Evolutionary conservation across 2,329 filamentous ascomycete genomes (phyloP).

Genomic region (Aspergillus transmontanensis): DNA sequence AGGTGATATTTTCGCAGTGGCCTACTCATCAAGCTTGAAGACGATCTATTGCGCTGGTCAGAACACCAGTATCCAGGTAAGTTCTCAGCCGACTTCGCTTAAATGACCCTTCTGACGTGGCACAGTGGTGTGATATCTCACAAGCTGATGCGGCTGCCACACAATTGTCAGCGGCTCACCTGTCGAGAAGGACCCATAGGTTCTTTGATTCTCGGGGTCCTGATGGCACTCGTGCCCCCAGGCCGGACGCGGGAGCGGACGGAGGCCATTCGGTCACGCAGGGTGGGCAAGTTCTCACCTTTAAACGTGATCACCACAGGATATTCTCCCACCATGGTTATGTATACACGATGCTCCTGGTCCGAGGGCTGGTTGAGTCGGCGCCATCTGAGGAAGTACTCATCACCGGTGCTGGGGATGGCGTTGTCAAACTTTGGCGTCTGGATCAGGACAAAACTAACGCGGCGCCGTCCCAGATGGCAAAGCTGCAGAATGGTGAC

Average conservation of each 20-base stretch:
- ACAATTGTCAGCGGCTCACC: slow-evolving; percentile 69
- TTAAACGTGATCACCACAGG: slow-evolving; percentile 75
- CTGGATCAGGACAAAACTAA: slow-evolving; percentile 59
- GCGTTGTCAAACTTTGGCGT: slow-evolving; percentile 91
- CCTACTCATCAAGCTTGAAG: slow-evolving; percentile 76
- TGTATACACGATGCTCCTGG: slow-evolving; percentile 92
- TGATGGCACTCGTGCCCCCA: slow-evolving; percentile 76
- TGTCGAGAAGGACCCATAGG: slow-evolving; percentile 74
- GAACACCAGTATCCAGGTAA: slow-evolving; percentile 83
- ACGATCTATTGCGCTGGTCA: slow-evolving; percentile 91
- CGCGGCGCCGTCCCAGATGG: slow-evolving; percentile 70
- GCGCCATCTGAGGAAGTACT: slow-evolving; percentile 71
- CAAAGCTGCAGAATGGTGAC: slow-evolving; percentile 65
- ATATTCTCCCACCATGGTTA: slow-evolving; percentile 96
- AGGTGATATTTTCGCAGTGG: slow-evolving; percentile 94
- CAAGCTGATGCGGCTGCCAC: slow-evolving; percentile 62
- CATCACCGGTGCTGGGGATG: slow-evolving; percentile 90
- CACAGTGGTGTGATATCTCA: slow-evolving; percentile 75
- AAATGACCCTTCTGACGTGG: not conserved
- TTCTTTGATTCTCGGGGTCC: slow-evolving; percentile 93
- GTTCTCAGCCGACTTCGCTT: not conserved
- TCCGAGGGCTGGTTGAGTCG: slow-evolving; percentile 71
- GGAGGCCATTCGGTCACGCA: slow-evolving; percentile 50
- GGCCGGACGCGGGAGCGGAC: slow-evolving; percentile 63
- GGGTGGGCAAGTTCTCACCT: slow-evolving; percentile 72